Base-by-base conservation (phyloP, 345 rosid species). In the Dipteronia sinensis region DNA sequence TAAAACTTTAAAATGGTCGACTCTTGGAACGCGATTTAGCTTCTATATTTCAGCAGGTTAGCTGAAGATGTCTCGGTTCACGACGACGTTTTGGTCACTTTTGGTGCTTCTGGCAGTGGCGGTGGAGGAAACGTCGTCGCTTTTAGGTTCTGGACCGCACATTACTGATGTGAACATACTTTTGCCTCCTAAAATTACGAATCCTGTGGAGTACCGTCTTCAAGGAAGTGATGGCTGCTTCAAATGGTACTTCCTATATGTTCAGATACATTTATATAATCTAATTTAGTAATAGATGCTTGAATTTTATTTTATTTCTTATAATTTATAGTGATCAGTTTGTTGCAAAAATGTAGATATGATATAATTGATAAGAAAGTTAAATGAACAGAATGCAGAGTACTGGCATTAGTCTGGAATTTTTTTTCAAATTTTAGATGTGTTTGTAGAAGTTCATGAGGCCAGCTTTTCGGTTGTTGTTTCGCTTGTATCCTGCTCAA, bases 181-280 rank as follows among this genome's bases (percentile, higher is more conserved):
- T 15, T 82, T 95, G 80, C 98, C 98, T 83, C 98, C 97, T 16
- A 95, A 73, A 82, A 93, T 95, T 95, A 95, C 94, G 49, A 85
- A 87, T 62, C 88, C 97, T 29, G 98, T 95, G n/a, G 95, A 93
- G 85, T 92, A 90, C 78, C 94, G 94, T 20, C 98, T 95, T 72
- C 98, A 92, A 79, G 98, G 98, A 73, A 93, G 95, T 25, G 97
- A 92, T 80, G 98, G 98, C 76, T 95, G 99, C 90, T 95, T 95
- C 87, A 92, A 90, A 88, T 95, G 99, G 99, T 92, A 84, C 65
- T 74, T 27, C 16, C 20, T 16, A 9, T 64, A 10, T 15, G 9
- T 12, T 12, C 7, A 61, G 3, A 40, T 22, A 47, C 17, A 15
- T 20, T 12, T 31, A 4, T n/a, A 15, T 29, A 7, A n/a, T 17